phyloP scores from a whole-genome alignment of 1,139 yeast species.

The Arxiozyma telluris region DNA sequence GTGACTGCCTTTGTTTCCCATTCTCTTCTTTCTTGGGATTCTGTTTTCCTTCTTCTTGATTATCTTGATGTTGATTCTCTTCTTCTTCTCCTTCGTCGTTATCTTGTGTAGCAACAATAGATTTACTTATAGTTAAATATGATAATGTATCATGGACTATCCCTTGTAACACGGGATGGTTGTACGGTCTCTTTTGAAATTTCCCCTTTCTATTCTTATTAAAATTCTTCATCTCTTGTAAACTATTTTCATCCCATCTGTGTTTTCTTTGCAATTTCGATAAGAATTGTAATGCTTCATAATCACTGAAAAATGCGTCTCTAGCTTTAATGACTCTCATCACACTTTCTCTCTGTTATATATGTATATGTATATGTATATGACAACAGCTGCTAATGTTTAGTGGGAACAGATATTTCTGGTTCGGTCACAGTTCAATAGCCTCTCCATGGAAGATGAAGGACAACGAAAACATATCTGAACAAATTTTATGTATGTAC shows the following conservation, averaged over 20 bases:
- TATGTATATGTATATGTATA: too few species aligned
- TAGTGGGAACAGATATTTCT: neutral
- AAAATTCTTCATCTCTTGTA: conserved; percentile 29
- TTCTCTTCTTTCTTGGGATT: conserved; percentile 13
- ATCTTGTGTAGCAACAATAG: conserved; percentile 14
- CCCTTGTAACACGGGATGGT: conserved; percentile 48
- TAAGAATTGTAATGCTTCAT: conserved; percentile 29
- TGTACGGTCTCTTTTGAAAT: conserved; percentile 24
- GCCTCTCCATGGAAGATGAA: neutral
- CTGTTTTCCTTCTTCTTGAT: conserved; percentile 9
- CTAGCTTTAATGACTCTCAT: conserved; percentile 29
- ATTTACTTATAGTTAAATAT: conserved; percentile 31
- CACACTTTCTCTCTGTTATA: neutral
- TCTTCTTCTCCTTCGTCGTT: conserved; percentile 12
- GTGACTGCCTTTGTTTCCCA: conserved; percentile 10
- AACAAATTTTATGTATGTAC: too few species aligned
- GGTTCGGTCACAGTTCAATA: neutral
- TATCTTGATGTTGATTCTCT: conserved; percentile 8
- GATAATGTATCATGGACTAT: conserved; percentile 52
- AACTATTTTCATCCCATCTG: conserved; percentile 30
- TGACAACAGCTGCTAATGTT: neutral
- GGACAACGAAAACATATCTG: neutral
- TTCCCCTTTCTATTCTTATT: conserved; percentile 12
- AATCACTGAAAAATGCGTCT: conserved; percentile 31
- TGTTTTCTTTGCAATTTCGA: conserved; percentile 32